Base-by-base conservation (phyloP, 495 filamentous ascomycete genomes). In the Penicillium malachiteum region DNA sequence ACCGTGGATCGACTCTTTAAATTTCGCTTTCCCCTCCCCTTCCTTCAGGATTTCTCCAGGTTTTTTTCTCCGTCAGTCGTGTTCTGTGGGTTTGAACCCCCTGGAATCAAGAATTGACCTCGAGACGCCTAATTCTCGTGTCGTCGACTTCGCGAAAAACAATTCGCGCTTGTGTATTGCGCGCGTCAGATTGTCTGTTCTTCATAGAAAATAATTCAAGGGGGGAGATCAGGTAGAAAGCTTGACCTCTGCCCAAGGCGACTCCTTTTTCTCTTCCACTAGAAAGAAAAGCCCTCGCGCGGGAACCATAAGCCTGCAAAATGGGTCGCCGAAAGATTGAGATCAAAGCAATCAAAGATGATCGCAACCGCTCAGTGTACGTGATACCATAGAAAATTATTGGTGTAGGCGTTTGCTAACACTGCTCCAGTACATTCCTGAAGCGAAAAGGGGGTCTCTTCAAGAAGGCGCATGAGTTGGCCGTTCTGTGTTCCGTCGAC, bases 261-360 rank as follows among this genome's bases (percentile, higher is more conserved):
- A 50, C 35, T 50, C 48, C 48, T 41, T 50, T 40, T 26, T 13
- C 12, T 39, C 5, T 41, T 13, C 16, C 11, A 13, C 14, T 26
- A 26, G 21, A 26, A 26, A 26, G 4, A 26, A 26, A 13, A 1
- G 17, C 48, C 8, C 60, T 53, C 50, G 41, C 35, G 40, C 53
- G 31, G 58, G 55, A 59, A 55, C 46, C 54, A 39, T 55, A 57
- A 45, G 35, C 33, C 30, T 53, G 53, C 66, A 63, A 49, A 54
- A 88, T 88, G 85, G 85, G 85, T 65, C 78, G 85, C 61, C 75
- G 85, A 70, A 88, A 90, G 87, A 98, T 98, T 71, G 94, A 97
- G 78, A 98, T 98, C 82, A 97, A 97, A 78, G 89, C 95, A 52
- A 98, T 98, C 81, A 96, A 96, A 78, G 94, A 98, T 85, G 94